Evolutionary conservation across 441 rosid species (phyloP).

Genomic region (Macaranga tanarius): DNA sequence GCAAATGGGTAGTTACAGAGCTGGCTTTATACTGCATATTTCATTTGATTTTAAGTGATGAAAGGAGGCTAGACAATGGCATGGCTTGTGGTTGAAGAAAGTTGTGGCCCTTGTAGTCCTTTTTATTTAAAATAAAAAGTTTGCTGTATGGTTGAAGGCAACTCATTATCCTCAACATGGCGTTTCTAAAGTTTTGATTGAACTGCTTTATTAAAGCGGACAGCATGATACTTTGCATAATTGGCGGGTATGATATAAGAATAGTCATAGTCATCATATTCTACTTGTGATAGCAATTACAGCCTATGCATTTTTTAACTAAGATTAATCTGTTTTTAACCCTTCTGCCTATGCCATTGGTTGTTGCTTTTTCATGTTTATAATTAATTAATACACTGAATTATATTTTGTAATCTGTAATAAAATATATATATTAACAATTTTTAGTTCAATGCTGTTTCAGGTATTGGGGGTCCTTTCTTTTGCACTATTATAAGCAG

Average conservation of each 20-base stretch:
- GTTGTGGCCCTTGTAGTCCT: slow-evolving; percentile 21
- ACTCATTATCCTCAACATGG: slow-evolving; percentile 5
- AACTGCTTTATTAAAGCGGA: slow-evolving; percentile 38
- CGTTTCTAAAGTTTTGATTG: slow-evolving; percentile 15
- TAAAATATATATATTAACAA: neutral
- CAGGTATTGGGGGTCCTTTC: slow-evolving; percentile 1
- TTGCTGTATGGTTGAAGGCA: slow-evolving; percentile 21
- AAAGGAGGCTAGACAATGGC: neutral
- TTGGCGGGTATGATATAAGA: slow-evolving; percentile 33
- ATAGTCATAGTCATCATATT: slow-evolving; percentile 16
- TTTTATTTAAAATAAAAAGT: slow-evolving; percentile 7
- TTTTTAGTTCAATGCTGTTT: neutral
- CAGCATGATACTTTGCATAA: slow-evolving; percentile 45
- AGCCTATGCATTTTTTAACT: slow-evolving; percentile 22
- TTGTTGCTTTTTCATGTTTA: neutral
- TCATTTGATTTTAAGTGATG: neutral
- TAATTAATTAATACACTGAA: neutral
- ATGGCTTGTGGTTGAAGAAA: slow-evolving; percentile 43
- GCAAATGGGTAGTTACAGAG: slow-evolving; percentile 14
- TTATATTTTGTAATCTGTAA: neutral
- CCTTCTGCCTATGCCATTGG: slow-evolving; percentile 11
- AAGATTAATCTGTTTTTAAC: slow-evolving; percentile 9
- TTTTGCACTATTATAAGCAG: slow-evolving; percentile 11
- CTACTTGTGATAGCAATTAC: slow-evolving; percentile 24
- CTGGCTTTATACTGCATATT: slow-evolving; percentile 31